Percentiles rank a stretch among this genome's conserved stretches.
These are phyloP conservation scores for Blastobotrys americana DNA, from an alignment of 805 yeast genomes.

Conservation along the genomic window DNA sequence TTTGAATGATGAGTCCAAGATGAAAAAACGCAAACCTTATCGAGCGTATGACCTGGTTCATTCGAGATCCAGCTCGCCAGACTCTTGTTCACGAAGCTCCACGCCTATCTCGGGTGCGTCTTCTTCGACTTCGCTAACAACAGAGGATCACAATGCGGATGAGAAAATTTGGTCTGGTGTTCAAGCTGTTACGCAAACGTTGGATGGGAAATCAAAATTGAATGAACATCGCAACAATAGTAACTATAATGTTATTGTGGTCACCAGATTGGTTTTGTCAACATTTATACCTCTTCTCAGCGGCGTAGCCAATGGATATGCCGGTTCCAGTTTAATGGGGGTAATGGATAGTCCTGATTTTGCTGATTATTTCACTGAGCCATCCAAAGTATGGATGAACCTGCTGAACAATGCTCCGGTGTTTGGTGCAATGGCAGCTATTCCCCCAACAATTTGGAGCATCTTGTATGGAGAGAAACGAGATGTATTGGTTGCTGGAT, in stretches of 20 bases:
- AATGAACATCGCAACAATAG: too few species aligned
- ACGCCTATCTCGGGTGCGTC: not conserved
- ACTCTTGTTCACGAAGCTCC: not conserved
- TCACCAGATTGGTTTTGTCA: too few species aligned
- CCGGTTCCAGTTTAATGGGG: not conserved
- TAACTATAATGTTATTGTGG: too few species aligned
- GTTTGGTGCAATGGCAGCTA: not conserved
- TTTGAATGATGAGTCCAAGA: too few species aligned
- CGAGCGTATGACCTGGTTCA: too few species aligned
- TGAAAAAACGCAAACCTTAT: too few species aligned
- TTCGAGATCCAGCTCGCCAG: not conserved
- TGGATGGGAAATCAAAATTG: too few species aligned
- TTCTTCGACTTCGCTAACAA: not conserved
- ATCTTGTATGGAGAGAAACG: not conserved
- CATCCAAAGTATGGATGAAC: not conserved
- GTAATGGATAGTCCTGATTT: not conserved
- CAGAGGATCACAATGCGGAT: not conserved
- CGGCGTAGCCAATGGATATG: not conserved
- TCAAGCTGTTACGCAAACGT: too few species aligned
- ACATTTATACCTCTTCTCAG: not conserved
- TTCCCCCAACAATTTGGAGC: not conserved
- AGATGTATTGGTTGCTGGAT: conserved; percentile 36
- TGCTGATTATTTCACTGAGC: not conserved
- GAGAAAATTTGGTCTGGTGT: too few species aligned
- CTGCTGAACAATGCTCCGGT: not conserved